These are phyloP conservation scores for Penicillium desertorum DNA, from an alignment of 495 filamentous ascomycete genomes.

Conservation along the genomic window DNA sequence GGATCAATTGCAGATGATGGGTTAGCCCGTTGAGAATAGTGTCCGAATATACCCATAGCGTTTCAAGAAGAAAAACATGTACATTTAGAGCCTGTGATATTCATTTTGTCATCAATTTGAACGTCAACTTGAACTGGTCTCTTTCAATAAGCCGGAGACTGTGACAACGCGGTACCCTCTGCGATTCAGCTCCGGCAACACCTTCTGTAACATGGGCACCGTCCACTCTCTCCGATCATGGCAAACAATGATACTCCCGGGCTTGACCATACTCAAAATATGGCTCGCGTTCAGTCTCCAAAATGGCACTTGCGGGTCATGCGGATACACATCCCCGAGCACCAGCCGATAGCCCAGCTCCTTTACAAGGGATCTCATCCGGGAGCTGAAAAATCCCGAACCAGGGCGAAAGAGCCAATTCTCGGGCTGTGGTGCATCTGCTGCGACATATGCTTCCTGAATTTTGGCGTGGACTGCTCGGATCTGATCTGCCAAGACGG, in stretches of 20 bases:
- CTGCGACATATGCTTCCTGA: constrained; percentile 50
- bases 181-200: constrained; percentile 66
- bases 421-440: constrained; percentile 29
- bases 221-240: constrained; percentile 83
- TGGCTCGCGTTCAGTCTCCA: constrained; percentile 72
- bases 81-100: not conserved
- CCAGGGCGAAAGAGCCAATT: constrained; percentile 74
- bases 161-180: constrained; percentile 68
- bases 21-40: constrained; percentile 45
- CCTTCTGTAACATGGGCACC: constrained; percentile 65
- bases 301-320: constrained; percentile 75
- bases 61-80: constrained; percentile 5
- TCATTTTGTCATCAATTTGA: not conserved
- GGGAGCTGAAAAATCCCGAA: constrained; percentile 70
- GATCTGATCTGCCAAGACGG: constrained; percentile 41
- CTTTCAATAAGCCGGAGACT: constrained; percentile 60
- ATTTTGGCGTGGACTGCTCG: constrained; percentile 49
- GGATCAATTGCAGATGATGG: constrained; percentile 93
- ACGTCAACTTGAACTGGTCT: not conserved
- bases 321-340: constrained; percentile 79
- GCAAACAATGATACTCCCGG: constrained; percentile 76
- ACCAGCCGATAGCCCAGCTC: constrained; percentile 64
- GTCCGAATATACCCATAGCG: constrained; percentile 19
- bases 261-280: constrained; percentile 71
- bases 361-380: constrained; percentile 58